Percentiles rank a stretch among this genome's conserved stretches.
phyloP scores from a whole-genome alignment of 129 eudicot species.

The Chrysanthemum seticuspe region DNA sequence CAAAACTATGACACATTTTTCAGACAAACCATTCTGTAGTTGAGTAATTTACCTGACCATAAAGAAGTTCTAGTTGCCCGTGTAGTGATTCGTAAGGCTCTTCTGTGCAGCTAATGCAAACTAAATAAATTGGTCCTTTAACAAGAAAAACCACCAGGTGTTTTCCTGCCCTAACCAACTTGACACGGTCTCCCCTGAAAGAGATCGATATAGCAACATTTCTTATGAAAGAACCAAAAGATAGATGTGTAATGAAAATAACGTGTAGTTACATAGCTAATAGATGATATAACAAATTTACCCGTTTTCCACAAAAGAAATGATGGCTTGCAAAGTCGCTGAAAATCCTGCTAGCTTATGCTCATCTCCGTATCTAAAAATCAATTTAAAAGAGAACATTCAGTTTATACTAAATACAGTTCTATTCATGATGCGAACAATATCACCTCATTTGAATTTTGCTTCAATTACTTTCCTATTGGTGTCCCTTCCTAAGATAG shows the following conservation, averaged over 20 bases:
- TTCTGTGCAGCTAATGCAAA: constrained; percentile 98
- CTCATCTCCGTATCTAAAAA: constrained; percentile 88
- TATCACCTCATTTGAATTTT: no score
- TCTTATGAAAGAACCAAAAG: background rate
- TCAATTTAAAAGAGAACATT: constrained; percentile 13
- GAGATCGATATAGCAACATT: constrained; percentile 13
- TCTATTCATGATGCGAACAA: background rate
- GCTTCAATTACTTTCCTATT: no score
- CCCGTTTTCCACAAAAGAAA: constrained; percentile 98
- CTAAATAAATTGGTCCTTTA: constrained; percentile 95
- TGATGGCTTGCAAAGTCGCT: constrained; percentile 98
- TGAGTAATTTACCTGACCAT: constrained; percentile 72
- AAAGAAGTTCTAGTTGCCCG: constrained; percentile 87
- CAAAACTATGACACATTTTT: constrained; percentile 5
- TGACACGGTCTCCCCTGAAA: constrained; percentile 91
- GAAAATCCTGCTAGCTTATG: constrained; percentile 98
- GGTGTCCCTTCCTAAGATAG: no score
- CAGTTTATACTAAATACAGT: constrained; percentile 8
- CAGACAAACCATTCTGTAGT: background rate
- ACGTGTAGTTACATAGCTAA: background rate
- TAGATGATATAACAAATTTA: constrained; percentile 35
- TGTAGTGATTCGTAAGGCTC: constrained; percentile 84
- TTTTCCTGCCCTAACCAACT: constrained; percentile 89
- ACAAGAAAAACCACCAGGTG: constrained; percentile 98
- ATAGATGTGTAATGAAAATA: background rate